Evolutionary conservation across 306 rosid species (phyloP).

Genomic region (Cajanus cajan): DNA sequence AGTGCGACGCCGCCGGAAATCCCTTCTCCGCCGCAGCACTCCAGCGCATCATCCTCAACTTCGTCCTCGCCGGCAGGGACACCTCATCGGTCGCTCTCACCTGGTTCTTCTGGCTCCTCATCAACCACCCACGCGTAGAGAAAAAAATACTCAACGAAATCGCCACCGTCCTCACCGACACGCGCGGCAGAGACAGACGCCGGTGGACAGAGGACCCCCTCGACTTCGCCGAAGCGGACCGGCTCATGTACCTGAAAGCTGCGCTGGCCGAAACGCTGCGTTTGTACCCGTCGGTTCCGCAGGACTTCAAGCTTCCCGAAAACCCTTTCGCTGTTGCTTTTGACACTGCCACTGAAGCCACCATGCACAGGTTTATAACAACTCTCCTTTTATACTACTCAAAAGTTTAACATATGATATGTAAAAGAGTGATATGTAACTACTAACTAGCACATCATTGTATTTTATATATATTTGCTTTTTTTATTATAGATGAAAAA

Average conservation of each 20-base stretch:
- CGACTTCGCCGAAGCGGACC: conserved; percentile 76
- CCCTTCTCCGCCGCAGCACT: conserved; percentile 43
- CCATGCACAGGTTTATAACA: conserved; percentile 58
- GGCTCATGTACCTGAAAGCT: conserved; percentile 72
- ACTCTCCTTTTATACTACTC: too few species aligned
- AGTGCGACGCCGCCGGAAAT: conserved; percentile 62
- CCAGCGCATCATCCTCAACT: conserved; percentile 73
- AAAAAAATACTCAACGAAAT: conserved; percentile 59
- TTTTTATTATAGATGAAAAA: too few species aligned
- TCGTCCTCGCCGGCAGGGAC: conserved; percentile 96
- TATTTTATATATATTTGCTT: too few species aligned
- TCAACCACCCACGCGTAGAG: conserved; percentile 65
- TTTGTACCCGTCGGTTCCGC: conserved; percentile 84
- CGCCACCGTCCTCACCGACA: conserved; percentile 36
- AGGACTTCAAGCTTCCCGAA: conserved; percentile 72
- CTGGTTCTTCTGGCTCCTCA: conserved; percentile 96
- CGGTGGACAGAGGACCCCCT: conserved; percentile 74
- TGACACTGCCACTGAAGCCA: conserved; percentile 85
- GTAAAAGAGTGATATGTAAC: too few species aligned
- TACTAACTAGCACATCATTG: too few species aligned
- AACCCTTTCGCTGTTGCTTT: conserved; percentile 67
- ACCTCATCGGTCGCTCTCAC: conserved; percentile 91
- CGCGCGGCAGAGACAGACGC: conserved; percentile 53
- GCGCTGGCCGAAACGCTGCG: conserved; percentile 84
- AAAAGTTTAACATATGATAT: too few species aligned